phyloP scores from a whole-genome alignment of 208 protist genomes.

The Leishmania lainsoni region DNA sequence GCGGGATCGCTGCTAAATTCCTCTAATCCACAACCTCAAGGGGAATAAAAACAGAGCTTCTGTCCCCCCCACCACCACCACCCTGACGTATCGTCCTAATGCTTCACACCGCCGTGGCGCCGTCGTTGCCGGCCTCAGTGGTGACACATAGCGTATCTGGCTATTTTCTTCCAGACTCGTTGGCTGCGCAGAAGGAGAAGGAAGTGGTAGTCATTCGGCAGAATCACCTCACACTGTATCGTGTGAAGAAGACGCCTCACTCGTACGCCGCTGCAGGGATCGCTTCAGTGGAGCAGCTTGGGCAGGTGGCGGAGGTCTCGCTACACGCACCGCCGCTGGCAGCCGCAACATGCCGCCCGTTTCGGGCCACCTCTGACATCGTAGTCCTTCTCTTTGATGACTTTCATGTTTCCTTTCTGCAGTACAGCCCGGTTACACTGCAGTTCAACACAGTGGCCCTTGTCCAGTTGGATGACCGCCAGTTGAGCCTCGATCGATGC shows the following conservation, averaged over 20 bases:
- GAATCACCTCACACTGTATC: conserved; percentile 79
- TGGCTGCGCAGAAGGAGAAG: conserved; percentile 31
- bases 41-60: background rate
- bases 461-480: conserved; percentile 81
- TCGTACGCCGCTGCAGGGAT: conserved; percentile 6
- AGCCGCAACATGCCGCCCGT: conserved; percentile 58
- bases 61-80: background rate
- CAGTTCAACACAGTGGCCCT: conserved; percentile 77
- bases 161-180: conserved; percentile 48
- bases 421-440: conserved; percentile 59
- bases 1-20: background rate
- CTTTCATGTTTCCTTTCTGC: conserved; percentile 83
- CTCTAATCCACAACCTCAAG: background rate
- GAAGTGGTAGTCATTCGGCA: conserved; percentile 71
- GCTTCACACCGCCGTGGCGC: conserved; percentile 62
- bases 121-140: conserved; percentile 67
- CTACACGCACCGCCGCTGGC: conserved; percentile 71
- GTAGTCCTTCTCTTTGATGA: conserved; percentile 83
- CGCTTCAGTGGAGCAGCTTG: conserved; percentile 21
- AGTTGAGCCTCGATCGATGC: conserved; percentile 43
- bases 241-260: background rate
- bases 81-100: background rate
- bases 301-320: conserved; percentile 46
- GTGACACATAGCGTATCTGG: conserved; percentile 82
- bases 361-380: conserved; percentile 54